Percentiles rank a stretch among this genome's conserved stretches.
Evolutionary conservation across 1,284 basidiomycete genomes (phyloP).

Genomic region (Ustilago lituana): DNA sequence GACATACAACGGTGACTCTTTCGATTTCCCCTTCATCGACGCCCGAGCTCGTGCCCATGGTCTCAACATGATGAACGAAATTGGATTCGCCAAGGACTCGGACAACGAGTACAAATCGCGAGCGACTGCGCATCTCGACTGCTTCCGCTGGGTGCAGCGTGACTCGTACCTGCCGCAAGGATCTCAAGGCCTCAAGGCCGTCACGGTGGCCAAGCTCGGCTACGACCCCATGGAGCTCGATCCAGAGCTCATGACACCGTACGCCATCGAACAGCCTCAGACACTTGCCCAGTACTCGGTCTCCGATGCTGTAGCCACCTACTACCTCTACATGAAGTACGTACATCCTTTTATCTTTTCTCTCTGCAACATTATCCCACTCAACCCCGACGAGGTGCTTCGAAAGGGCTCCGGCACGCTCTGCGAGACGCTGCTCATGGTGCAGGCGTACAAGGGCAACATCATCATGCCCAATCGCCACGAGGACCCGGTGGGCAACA

Average conservation of each 20-base stretch:
- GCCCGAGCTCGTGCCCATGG: slow-evolving; percentile 86
- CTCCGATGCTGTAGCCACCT: slow-evolving; percentile 98
- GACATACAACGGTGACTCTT: slow-evolving; percentile 99
- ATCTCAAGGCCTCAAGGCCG: slow-evolving; percentile 97
- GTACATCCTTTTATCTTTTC: slow-evolving; percentile 99
- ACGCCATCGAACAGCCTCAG: slow-evolving; percentile 96
- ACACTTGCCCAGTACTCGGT: slow-evolving; percentile 96
- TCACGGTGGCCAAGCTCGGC: slow-evolving; percentile 94
- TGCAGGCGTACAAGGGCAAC: slow-evolving; percentile 88
- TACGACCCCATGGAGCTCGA: slow-evolving; percentile 98
- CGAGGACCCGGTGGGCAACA: slow-evolving; percentile 89
- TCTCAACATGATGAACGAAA: slow-evolving; percentile 96
- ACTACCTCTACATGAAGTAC: slow-evolving; percentile 99
- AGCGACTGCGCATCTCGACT: slow-evolving; percentile 97
- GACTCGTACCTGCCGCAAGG: slow-evolving; percentile 99
- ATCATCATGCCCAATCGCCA: slow-evolving; percentile 99
- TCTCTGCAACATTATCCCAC: slow-evolving; percentile 97
- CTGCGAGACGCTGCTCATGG: slow-evolving; percentile 98
- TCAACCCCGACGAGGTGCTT: slow-evolving; percentile 94
- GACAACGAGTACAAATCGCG: slow-evolving; percentile 97
- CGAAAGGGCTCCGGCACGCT: slow-evolving; percentile 95
- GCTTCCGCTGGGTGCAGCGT: slow-evolving; percentile 99
- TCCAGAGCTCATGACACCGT: slow-evolving; percentile 99
- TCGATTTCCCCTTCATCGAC: slow-evolving; percentile 98
- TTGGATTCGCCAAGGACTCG: slow-evolving; percentile 86